Percentiles rank a stretch among this genome's conserved stretches.
phyloP scores from a whole-genome alignment of 495 filamentous ascomycete species.

The Delitschia confertaspora region DNA sequence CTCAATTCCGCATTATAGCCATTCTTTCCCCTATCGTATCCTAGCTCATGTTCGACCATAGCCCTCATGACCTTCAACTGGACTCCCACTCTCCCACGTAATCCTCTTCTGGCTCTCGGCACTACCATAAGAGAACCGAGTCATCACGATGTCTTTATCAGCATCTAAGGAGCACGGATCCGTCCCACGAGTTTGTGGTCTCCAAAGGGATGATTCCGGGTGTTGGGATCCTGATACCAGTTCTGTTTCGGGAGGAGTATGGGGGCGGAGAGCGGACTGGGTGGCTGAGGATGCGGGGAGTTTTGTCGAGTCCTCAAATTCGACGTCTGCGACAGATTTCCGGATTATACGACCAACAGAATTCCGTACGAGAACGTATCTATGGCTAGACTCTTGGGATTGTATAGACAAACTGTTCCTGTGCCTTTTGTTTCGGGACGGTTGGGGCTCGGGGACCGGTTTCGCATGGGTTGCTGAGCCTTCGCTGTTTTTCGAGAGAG shows the following conservation, averaged over 20 bases:
- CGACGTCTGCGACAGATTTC: background rate
- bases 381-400: background rate
- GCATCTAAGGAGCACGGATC: background rate
- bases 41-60: too few species aligned
- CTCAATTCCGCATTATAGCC: too few species aligned
- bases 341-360: background rate
- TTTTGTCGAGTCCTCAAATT: background rate
- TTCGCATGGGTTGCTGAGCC: background rate
- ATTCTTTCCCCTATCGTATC: too few species aligned
- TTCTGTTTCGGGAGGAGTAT: conserved; percentile 8
- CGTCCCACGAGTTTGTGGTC: background rate
- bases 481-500: conserved; percentile 6
- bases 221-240: conserved; percentile 2
- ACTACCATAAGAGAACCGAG: background rate
- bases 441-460: too few species aligned
- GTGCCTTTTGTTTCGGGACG: too few species aligned
- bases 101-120: conserved; percentile 1
- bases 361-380: background rate
- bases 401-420: too few species aligned
- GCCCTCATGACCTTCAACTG: too few species aligned
- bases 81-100: background rate
- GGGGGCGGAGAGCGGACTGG: background rate
- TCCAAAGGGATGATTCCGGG: too few species aligned
- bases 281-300: background rate
- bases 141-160: background rate